phyloP scores from a whole-genome alignment of 2,329 filamentous ascomycete genomes.

The Clonostachys rosea region DNA sequence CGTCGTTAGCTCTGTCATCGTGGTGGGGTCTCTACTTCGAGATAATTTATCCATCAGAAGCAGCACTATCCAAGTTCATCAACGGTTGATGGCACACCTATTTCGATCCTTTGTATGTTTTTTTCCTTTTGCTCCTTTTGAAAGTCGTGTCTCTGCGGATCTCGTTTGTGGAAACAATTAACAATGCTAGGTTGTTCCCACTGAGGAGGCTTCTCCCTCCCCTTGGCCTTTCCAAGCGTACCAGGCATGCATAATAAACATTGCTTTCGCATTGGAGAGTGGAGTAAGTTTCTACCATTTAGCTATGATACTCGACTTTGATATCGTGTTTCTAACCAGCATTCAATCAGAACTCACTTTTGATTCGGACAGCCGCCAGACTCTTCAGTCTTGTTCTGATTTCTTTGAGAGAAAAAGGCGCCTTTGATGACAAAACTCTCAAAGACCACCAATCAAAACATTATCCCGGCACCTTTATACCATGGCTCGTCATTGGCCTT shows the following conservation, averaged over 20 bases:
- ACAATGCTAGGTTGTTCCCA: neutral
- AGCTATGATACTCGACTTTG: neutral
- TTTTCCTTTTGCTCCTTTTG: no score
- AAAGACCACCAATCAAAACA: slow-evolving; percentile 25
- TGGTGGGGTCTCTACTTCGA: slow-evolving; percentile 32
- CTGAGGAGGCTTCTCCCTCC: neutral
- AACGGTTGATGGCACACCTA: slow-evolving; percentile 13
- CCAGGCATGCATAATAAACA: slow-evolving; percentile 26
- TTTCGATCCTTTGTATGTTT: slow-evolving; percentile 9
- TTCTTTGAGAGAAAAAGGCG: slow-evolving; percentile 24
- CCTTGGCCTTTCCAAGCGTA: slow-evolving; percentile 22
- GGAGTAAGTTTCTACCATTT: slow-evolving; percentile 15
- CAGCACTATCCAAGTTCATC: slow-evolving; percentile 20
- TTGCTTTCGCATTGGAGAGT: slow-evolving; percentile 30
- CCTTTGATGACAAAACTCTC: slow-evolving; percentile 25
- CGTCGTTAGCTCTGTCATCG: slow-evolving; percentile 20
- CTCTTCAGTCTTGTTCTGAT: slow-evolving; percentile 26
- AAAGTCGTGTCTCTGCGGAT: neutral
- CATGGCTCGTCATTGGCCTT: slow-evolving; percentile 16
- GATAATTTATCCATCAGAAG: slow-evolving; percentile 15
- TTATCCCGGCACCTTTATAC: slow-evolving; percentile 28
- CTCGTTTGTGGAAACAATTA: neutral
- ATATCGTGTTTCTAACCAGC: slow-evolving; percentile 1
- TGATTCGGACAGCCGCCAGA: slow-evolving; percentile 21
- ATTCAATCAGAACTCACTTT: slow-evolving; percentile 16